Percentiles rank a stretch among this genome's conserved stretches.
phyloP scores from a whole-genome alignment of 306 rosid species.

The Prunus armeniaca region DNA sequence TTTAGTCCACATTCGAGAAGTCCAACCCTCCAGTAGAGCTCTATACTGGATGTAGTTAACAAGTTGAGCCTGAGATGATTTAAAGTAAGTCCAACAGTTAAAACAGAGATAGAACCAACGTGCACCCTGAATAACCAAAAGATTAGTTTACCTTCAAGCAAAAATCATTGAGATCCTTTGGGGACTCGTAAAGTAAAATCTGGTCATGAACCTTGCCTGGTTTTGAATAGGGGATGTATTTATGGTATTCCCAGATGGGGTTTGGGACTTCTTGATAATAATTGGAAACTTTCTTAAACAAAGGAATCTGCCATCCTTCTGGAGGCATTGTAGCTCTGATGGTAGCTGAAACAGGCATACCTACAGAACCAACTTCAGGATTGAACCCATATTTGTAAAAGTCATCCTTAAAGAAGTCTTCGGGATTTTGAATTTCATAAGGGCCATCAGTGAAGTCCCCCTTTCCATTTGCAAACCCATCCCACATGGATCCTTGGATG shows the following conservation, averaged over 20 bases:
- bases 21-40: conserved; percentile 95
- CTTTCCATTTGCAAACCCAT: conserved; percentile 88
- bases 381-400: conserved; percentile 75
- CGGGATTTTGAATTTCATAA: conserved; percentile 89
- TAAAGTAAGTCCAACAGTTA: conserved; percentile 1
- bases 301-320: conserved; percentile 87
- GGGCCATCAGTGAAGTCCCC: conserved; percentile 91
- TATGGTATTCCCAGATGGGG: conserved; percentile 94
- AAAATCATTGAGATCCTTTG: conserved; percentile 82
- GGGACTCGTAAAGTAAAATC: conserved; percentile 75
- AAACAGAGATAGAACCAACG: conserved; percentile 2
- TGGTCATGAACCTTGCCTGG: conserved; percentile 80
- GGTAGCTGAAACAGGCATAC: conserved; percentile 91
- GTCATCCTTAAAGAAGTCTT: conserved; percentile 61
- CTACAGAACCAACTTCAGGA: conserved; percentile 96
- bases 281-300: conserved; percentile 58
- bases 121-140: conserved; percentile 19
- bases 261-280: conserved; percentile 88
- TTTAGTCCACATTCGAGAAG: conserved; percentile 89
- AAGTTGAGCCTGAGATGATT: conserved; percentile 75
- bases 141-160: conserved; percentile 65
- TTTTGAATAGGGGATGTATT: conserved; percentile 87
- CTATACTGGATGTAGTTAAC: conserved; percentile 83
- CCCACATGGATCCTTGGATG: conserved; percentile 88
- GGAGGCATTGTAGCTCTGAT: conserved; percentile 89